Base-by-base conservation (phyloP, 2,329 filamentous ascomycete genomes). In the Hymenoscyphus repandus region DNA sequence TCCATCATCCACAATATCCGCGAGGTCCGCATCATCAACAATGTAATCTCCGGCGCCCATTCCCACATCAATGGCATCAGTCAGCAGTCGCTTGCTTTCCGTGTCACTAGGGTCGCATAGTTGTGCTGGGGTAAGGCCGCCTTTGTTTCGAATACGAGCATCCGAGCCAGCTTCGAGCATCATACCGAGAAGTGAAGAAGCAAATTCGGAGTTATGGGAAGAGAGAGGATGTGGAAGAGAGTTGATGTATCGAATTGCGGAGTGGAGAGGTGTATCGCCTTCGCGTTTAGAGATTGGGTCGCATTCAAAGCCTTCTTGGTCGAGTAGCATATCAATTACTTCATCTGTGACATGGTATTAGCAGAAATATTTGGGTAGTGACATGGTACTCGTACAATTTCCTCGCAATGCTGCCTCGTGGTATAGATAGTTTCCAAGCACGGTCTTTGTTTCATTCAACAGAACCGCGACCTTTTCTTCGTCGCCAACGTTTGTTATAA, bases 381-480 rank as follows among this genome's bases (percentile, higher is more conserved):
- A 36, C 11, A 49, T 31, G 44, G 11, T 42, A 27, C 20, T 45
- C 85, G 61, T 74, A 92, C 88, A 96, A 72, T 90, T 89, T 62
- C 93, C 93, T 58, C 83, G 84, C 30, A 81, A 77, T 31, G 92
- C 92, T 45, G 91, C 93, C 61, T 96, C 82, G 70, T 97, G 93
- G 68, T 96, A 83, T 31, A 91, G 82, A 66, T 92, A 82, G 70
- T 92, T 91, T 46, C 93, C 93, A 72, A 96, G 77, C 10, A 90
- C 83, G 62, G 93, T 90, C 41, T 82, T 87, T 45, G 91, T 88
- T 43, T 81, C 79, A 75, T 99, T 99, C 68, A 99, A 82, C 59
- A 95, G 83, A 45, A 79, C 69, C 32, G 90, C 83, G 54, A 89
- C 82, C 63, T 87, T 77, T 52, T 81, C 77, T 49, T 76, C 70